Evolutionary conservation across 1,284 basidiomycete genomes (phyloP), one percentile per base, ranked within the genome.

Genomic region (Ustilago sp.): DNA sequence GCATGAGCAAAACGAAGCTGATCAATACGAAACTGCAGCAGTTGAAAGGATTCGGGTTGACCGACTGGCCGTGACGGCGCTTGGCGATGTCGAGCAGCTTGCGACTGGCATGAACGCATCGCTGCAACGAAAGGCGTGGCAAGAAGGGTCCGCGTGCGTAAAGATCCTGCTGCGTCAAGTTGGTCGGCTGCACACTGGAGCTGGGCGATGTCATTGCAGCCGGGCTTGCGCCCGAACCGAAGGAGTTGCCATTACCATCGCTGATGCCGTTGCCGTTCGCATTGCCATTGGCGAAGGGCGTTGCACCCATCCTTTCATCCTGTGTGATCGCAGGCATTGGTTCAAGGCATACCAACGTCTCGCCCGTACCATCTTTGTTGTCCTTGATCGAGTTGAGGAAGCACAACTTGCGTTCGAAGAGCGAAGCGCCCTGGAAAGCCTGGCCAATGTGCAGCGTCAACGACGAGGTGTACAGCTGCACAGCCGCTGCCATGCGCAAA

Each of bases 341-440:
- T 28, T 82, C 77, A 19, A 73, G 73, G 48, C 80, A 83, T 12
- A 80, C 78, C 2, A 64, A 63, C 12, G 59, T 61, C 50, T 61
- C 36, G 50, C 41, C 64, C 2, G 60, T 51, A 8, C 76, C 59
- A 48, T 78, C 77, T 41, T 56, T 69, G 64, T 68, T 73, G 59
- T 79, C 80, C 56, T 71, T 77, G 64, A 80, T 75, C 64, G 80
- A 80, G 51, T 79, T 82, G 63, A 83, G 73, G 68, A 83, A 83
- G 73, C 82, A 83, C 15, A 83, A 68, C 63, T 83, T 83, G 32
- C 82, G 74, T 51, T 83, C 82, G 47, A 83, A 83, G 31, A 83
- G 57, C 51, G 80, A 75, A 1, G 82, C 82, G 13, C 82, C 82
- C 48, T 82, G 77, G 77, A 83, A 82, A 1, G 82, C 82, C 63